phyloP scores from a whole-genome alignment of 1,284 basidiomycete species.

The Coniferiporia sulphurascens region DNA sequence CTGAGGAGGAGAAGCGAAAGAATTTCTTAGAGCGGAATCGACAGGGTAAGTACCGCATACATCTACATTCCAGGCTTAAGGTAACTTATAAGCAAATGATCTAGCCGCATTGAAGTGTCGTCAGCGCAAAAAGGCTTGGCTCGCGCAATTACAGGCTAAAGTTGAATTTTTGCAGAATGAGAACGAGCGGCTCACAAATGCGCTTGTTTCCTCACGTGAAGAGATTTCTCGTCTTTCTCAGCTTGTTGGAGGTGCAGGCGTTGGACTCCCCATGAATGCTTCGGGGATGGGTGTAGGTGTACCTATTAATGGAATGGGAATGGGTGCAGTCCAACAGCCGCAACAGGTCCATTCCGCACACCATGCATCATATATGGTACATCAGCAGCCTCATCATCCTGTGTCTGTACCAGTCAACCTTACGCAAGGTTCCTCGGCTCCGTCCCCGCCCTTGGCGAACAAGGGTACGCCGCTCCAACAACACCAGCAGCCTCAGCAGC shows the following conservation, averaged over 20 bases:
- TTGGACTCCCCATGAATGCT: constrained; percentile 29
- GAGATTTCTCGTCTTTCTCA: constrained; percentile 74
- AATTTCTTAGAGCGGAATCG: constrained; percentile 94
- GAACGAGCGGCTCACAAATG: constrained; percentile 85
- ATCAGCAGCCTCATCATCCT: constrained; percentile 17
- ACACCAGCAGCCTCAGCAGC: constrained; percentile 1
- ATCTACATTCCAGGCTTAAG: background rate
- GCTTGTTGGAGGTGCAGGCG: constrained; percentile 60
- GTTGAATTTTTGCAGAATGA: constrained; percentile 88
- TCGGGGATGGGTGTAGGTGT: background rate
- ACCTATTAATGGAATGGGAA: constrained; percentile 1
- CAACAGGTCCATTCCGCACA: background rate
- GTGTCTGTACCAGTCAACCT: constrained; percentile 12
- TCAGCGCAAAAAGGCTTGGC: constrained; percentile 98
- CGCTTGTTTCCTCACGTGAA: constrained; percentile 72
- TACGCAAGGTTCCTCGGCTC: constrained; percentile 1
- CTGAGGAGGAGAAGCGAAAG: constrained; percentile 91
- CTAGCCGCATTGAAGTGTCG: constrained; percentile 96
- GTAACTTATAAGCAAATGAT: background rate
- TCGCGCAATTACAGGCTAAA: constrained; percentile 87
- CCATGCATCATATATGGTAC: constrained; percentile 5
- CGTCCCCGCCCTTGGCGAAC: background rate
- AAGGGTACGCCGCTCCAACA: background rate
- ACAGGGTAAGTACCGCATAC: constrained; percentile 59
- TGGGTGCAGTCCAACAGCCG: constrained; percentile 11